Evolutionary conservation across 2,329 filamentous ascomycete species (phyloP).

Genomic region (Sarocladium strictum): DNA sequence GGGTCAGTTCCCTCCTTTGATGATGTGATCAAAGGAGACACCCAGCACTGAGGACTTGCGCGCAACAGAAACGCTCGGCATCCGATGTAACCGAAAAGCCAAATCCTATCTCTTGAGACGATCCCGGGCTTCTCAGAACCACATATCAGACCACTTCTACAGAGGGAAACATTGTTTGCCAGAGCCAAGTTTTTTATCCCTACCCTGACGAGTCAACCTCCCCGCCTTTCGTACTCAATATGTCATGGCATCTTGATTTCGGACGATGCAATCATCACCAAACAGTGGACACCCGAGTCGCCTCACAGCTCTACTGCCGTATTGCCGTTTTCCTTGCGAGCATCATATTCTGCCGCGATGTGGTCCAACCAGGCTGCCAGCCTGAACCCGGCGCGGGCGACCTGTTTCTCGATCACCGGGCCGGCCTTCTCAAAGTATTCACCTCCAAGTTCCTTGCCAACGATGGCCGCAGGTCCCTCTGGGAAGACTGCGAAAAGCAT

Average conservation of each 20-base stretch:
- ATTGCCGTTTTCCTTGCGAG: constrained; percentile 17
- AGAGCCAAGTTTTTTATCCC: not conserved
- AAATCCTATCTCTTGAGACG: not conserved
- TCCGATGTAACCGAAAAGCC: constrained; percentile 5
- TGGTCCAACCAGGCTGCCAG: constrained; percentile 62
- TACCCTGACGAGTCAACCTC: not conserved
- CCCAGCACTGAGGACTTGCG: not conserved
- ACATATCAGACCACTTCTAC: constrained; percentile 8
- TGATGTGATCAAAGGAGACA: not conserved
- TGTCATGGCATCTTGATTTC: not conserved
- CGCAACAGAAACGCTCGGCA: constrained; percentile 8
- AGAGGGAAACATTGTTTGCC: constrained; percentile 3
- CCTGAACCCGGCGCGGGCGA: constrained; percentile 64
- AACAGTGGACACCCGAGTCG: not conserved
- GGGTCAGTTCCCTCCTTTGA: not conserved
- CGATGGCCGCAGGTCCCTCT: constrained; percentile 51
- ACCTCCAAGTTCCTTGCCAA: constrained; percentile 53
- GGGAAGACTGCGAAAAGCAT: constrained; percentile 61
- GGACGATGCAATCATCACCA: not conserved
- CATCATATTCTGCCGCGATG: constrained; percentile 40
- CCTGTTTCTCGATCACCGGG: constrained; percentile 58
- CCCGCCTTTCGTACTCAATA: not conserved
- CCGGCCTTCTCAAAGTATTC: constrained; percentile 59
- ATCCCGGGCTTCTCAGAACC: not conserved
- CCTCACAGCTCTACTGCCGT: constrained; percentile 24